Evolutionary conservation across 768 basidiomycete genomes (phyloP).

Genomic region (Fistulinella prunicolor): DNA sequence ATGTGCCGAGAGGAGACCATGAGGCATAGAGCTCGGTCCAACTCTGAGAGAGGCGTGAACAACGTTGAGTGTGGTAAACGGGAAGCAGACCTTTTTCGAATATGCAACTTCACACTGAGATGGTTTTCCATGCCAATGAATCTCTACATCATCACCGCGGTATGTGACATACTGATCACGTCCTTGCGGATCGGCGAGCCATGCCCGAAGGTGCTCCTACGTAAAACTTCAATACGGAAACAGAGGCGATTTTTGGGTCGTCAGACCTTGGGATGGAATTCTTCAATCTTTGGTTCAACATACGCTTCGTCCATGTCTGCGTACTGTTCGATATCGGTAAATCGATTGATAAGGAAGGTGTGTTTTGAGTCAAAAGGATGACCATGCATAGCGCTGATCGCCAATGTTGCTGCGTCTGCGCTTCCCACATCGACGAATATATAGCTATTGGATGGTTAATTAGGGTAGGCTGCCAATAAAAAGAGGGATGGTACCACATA

Average conservation of each 20-base stretch:
- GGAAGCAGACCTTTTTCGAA: slow-evolving; percentile 60
- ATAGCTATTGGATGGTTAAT: slow-evolving; percentile 46
- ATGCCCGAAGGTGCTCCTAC: slow-evolving; percentile 93
- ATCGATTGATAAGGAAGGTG: slow-evolving; percentile 80
- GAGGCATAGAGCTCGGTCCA: slow-evolving; percentile 97
- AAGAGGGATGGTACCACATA: slow-evolving; percentile 34
- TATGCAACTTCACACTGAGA: slow-evolving; percentile 80
- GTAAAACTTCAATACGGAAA: slow-evolving; percentile 5
- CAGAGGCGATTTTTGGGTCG: neutral
- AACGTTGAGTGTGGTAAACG: neutral
- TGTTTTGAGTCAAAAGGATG: slow-evolving; percentile 87
- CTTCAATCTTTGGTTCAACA: slow-evolving; percentile 67
- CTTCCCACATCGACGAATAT: slow-evolving; percentile 78
- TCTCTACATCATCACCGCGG: slow-evolving; percentile 84
- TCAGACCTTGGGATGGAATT: slow-evolving; percentile 69
- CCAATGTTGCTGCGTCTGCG: slow-evolving; percentile 66
- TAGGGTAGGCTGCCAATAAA: neutral
- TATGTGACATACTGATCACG: slow-evolving; percentile 97
- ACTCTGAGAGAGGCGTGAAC: slow-evolving; percentile 47
- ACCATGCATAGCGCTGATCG: slow-evolving; percentile 64
- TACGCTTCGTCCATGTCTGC: slow-evolving; percentile 75
- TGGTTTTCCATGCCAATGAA: slow-evolving; percentile 91
- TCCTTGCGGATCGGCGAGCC: slow-evolving; percentile 89
- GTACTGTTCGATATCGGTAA: slow-evolving; percentile 86
- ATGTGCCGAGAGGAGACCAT: slow-evolving; percentile 98